Percentiles rank a stretch among this genome's conserved stretches.
phyloP scores from a whole-genome alignment of 805 yeast species.

The Yarrowia sp. region DNA sequence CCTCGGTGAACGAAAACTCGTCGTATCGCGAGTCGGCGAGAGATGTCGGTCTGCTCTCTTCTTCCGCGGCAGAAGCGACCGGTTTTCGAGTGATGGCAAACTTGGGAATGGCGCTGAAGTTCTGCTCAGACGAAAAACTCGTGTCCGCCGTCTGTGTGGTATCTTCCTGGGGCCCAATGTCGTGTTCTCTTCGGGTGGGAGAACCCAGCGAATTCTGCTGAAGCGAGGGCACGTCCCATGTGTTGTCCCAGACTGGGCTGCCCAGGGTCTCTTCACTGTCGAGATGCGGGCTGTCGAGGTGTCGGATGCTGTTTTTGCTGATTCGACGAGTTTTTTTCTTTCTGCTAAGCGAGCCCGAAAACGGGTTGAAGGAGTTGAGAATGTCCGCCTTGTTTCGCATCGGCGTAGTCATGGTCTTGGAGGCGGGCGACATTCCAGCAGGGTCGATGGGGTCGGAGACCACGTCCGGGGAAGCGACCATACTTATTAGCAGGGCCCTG shows the following conservation, averaged over 20 bases:
- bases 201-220: constrained; percentile 4
- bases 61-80: not conserved
- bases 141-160: not conserved
- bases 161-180: constrained; percentile 1
- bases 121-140: constrained; percentile 13
- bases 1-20: constrained; percentile 28
- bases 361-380: constrained; percentile 27
- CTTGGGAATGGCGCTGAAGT: constrained; percentile 23
- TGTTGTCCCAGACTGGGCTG: constrained; percentile 24
- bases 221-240: constrained; percentile 27
- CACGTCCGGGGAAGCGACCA: constrained; percentile 24
- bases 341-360: constrained; percentile 21
- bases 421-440: constrained; percentile 20
- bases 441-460: constrained; percentile 17
- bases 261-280: constrained; percentile 22
- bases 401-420: constrained; percentile 29
- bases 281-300: constrained; percentile 31
- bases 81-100: constrained; percentile 22
- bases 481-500: constrained; percentile 28
- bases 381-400: constrained; percentile 31
- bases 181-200: constrained; percentile 7
- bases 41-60: constrained; percentile 24
- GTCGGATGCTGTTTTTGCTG: constrained; percentile 32
- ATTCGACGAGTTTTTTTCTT: constrained; percentile 31
- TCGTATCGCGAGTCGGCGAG: constrained; percentile 30